Evolutionary conservation across 345 rosid species (phyloP), one percentile per base, ranked within the genome.

Genomic region (Murraya paniculata): DNA sequence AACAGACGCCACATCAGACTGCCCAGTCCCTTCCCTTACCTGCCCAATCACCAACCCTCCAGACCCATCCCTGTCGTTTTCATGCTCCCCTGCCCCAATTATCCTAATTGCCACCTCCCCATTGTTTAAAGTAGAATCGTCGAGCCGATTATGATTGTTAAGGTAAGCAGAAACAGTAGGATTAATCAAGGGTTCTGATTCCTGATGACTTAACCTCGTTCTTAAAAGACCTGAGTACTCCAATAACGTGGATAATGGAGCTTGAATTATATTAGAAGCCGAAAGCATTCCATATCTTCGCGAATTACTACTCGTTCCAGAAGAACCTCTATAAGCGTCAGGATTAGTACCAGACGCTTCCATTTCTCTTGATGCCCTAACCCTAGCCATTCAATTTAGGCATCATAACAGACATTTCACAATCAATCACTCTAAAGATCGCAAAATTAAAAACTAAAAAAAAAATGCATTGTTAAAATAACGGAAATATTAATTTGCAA

Each of bases 21-120:
- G 91, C 41, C 80, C 75, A 41, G 72, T 74, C 30, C 68, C 72
- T 67, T 86, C 92, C 80, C 90, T 85, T 25, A 72, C 82, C 83
- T 86, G 91, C 31, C 89, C 94, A 18, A 84, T 88, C 68, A 90
- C 93, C 73, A 88, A 76, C 50, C 89, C 92, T 35, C 86, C 92
- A 41, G 86, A 76, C 39, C 77, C 76, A 21, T 90, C 98, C 74
- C 84, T 83, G 10, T 83, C 85, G 21, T 77, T 79, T 33, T 90
- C 98, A 13, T 90, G 98, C 64, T 94, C 98, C 9, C 84, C 95
- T 4, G 91, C 88, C n/a, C 93, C 98, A 33, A 97, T 91, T 30
- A 97, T 97, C 90, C 98, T 88, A 78, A 97, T 97, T 14, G 99
- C 83, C 75, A 97, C 98, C 90, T 97, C 98, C 36, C 93, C 98